Base-by-base conservation (phyloP, 2,329 filamentous ascomycete species). In the Colletotrichum spaethianum region DNA sequence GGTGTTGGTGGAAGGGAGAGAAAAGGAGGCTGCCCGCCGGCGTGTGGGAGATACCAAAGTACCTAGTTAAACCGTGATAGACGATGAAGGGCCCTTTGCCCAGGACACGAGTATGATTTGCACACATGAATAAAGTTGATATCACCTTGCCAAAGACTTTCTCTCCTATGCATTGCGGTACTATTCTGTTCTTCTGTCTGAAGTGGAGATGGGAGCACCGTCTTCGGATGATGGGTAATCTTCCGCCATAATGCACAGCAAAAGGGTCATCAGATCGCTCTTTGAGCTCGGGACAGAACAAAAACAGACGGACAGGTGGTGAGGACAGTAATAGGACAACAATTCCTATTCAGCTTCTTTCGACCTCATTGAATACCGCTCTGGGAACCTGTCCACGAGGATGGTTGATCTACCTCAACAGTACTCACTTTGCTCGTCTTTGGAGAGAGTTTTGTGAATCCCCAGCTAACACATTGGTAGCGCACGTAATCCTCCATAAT, bases 261-360 rank as follows among this genome's bases (percentile, higher is more conserved):
- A 28, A 14, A 28, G 42, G 3, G 5, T 9, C 26, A 20, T 20
- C 33, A 56, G 20, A 20, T 38, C 26, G 12, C 23, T 56, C 7
- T 48, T 20, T 12, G 23, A 16, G 53, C 53, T 38, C 3, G 12
- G 14, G 8, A 56, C 53, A 23, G 20, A 56, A 56, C 33, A 14
- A 20, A 5, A 14, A 66, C 88, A 63, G 76, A 75, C 87, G 86
- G 3, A 87, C 87, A 56, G 86, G 86, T 63, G 79, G 81, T 28
- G 83, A 76, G 40, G 88, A 81, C 26, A 86, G 68, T 76, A 83
- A 85, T 0, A 86, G 83, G 1, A 85, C 81, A 0, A 86, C 86
- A 2, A 85, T 4, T n/a, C 16, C 20, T n/a, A 3, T 4, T 14
- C 11, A 5, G 20, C 52, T 33, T 55, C 31, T 33, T 53, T 33